Evolutionary conservation across 306 rosid genomes (phyloP).

Genomic region (Sicyos baderoa): DNA sequence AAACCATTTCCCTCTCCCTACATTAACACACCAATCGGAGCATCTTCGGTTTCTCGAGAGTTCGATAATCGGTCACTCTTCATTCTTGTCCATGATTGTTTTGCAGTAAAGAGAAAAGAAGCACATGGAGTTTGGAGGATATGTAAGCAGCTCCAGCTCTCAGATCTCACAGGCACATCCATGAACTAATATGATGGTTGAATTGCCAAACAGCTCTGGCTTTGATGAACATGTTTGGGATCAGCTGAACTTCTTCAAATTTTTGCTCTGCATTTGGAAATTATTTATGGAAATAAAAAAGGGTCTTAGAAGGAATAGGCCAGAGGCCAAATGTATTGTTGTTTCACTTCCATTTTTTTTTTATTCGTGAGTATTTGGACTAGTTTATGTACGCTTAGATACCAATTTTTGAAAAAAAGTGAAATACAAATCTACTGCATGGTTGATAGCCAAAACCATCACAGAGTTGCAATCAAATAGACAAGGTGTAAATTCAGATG

Average conservation of each 20-base stretch:
- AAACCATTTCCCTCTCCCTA: not conserved
- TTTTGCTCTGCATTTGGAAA: not conserved
- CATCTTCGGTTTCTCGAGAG: not conserved
- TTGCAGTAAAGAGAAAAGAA: slow-evolving; percentile 3
- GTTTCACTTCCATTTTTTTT: not conserved
- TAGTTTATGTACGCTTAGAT: too few relatives aligned
- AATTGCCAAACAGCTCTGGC: slow-evolving; percentile 8
- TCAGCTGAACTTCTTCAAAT: not conserved
- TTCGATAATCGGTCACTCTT: not conserved
- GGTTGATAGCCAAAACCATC: too few relatives aligned
- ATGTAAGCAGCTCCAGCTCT: not conserved
- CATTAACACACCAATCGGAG: not conserved
- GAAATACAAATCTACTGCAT: too few relatives aligned
- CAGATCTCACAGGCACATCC: slow-evolving; percentile 3
- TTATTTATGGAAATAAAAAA: not conserved
- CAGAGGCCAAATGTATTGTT: not conserved
- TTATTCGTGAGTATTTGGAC: too few relatives aligned
- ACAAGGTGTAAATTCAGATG: too few relatives aligned
- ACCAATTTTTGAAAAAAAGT: too few relatives aligned
- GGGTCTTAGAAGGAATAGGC: not conserved
- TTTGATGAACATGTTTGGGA: not conserved
- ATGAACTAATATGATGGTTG: not conserved
- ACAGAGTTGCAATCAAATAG: too few relatives aligned
- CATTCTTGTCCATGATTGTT: not conserved
- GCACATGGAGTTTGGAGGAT: slow-evolving; percentile 5